Base-by-base conservation (phyloP, 2,329 filamentous ascomycete genomes). In the Pseudocercospora eumusae region DNA sequence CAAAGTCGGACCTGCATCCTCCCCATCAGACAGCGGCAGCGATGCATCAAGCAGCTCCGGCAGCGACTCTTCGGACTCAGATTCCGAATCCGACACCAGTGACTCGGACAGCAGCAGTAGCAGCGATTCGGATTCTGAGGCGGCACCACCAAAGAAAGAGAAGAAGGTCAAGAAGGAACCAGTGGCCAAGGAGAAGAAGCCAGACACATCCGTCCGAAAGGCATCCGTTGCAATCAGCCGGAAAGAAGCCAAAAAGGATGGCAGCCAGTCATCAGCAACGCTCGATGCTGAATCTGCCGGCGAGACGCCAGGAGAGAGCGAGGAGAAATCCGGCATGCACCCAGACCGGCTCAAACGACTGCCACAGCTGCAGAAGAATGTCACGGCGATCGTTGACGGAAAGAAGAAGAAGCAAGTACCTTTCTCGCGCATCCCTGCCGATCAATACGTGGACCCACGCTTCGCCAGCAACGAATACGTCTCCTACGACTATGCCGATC, bases 401-500 rank as follows among this genome's bases (percentile, higher is more conserved):
- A 84, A 83, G 78, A 79, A 83, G 78, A 79, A 82, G 78, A 82
- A 79, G 66, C 88, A 83, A 75, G 84, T 84, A 75, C 92, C 84
- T 68, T 97, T 90, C 80, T 96, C 86, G 64, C 91, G 88, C 71
- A 91, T 91, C 74, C 86, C 86, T 73, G 86, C 84, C 76, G 84
- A 88, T 75, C 84, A 86, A 70, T 79, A 80, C 65, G 89, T 91
- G 61, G 88, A 92, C 71, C 82, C 85, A 21, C 85, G 81, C 71
- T 88, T 92, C 70, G 75, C 86, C 2, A 92, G 88, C 70, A 97
- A 98, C 77, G 86, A 85, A 13, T 98, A 93, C 75, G 83, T 91
- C 10, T 83, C 87, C 21, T 92, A 97, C 75, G 88, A 90, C 66
- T 99, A 98, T 78, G 93, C 93, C 23, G 89, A 95, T 70, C 87